Percentiles rank a stretch among this genome's conserved stretches.
These are phyloP conservation scores for Tympanopsis confertula DNA, from an alignment of 2,329 filamentous ascomycete species.

Conservation along the genomic window DNA sequence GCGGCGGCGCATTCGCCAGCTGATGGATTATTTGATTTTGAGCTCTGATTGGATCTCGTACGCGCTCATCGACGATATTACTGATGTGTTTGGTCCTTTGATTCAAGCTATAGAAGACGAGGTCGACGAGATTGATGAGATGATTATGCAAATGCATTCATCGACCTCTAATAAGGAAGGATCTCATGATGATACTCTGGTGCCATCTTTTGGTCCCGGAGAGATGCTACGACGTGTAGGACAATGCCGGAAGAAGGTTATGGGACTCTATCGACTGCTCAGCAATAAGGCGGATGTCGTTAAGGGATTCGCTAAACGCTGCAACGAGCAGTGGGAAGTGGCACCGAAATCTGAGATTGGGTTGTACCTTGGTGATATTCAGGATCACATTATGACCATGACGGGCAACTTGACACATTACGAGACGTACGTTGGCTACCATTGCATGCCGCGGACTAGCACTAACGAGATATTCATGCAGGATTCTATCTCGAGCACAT, in stretches of 20 bases:
- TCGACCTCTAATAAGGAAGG: constrained; percentile 30
- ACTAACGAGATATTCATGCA: constrained; percentile 18
- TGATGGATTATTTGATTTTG: constrained; percentile 85
- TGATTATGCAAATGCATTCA: constrained; percentile 72
- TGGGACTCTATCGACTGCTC: constrained; percentile 82
- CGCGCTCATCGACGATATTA: constrained; percentile 95
- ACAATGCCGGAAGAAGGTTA: constrained; percentile 92
- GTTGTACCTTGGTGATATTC: constrained; percentile 94
- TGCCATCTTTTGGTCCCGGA: constrained; percentile 17
- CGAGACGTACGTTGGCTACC: constrained; percentile 63
- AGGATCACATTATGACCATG: constrained; percentile 99
- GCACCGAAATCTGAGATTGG: constrained; percentile 91
- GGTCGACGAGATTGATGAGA: constrained; percentile 92
- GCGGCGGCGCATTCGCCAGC: constrained; percentile 78
- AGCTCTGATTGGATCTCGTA: constrained; percentile 98
- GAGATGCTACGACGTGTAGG: constrained; percentile 90
- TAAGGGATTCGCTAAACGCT: constrained; percentile 95
- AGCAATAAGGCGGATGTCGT: constrained; percentile 98
- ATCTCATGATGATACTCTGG: not conserved
- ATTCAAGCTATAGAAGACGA: constrained; percentile 92
- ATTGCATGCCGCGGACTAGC: not conserved
- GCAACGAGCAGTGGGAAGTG: constrained; percentile 96
- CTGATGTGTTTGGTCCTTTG: constrained; percentile 84
- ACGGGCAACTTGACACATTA: constrained; percentile 91
- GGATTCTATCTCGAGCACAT: constrained; percentile 81